A percentile compares a stretch with the other conserved stretches of the same genome.
Conservation (phyloP, 108 stramenopile genomes). For the Conticribra weissflogii region DNA sequence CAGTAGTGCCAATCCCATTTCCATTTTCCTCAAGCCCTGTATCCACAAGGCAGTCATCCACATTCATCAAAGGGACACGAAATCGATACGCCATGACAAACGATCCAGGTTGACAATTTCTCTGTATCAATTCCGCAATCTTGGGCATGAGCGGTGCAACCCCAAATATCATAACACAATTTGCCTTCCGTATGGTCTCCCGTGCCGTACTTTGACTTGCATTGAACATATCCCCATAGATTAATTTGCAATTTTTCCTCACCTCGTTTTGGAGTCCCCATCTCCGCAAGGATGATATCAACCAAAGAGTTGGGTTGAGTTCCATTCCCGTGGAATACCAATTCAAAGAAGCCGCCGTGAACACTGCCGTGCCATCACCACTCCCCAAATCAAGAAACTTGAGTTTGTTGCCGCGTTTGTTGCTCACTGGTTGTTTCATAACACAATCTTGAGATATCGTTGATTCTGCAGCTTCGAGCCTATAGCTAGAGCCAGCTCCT, state of each 20-base stretch:
- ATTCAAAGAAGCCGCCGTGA: slow-evolving; percentile 56
- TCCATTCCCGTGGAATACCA: slow-evolving; percentile 69
- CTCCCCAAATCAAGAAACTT: slow-evolving; percentile 73
- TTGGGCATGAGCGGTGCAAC: slow-evolving; percentile 68
- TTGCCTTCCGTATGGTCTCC: slow-evolving; percentile 31
- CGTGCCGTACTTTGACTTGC: slow-evolving; percentile 15
- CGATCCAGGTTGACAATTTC: slow-evolving; percentile 58
- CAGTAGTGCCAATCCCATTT: slow-evolving; percentile 1
- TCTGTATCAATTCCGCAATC: slow-evolving; percentile 60
- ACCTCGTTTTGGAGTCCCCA: slow-evolving; percentile 31
- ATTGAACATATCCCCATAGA: slow-evolving; percentile 59
- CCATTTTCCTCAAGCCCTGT: slow-evolving; percentile 6
- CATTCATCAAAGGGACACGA: slow-evolving; percentile 54
- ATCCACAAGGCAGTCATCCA: not conserved
- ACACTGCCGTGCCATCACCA: slow-evolving; percentile 76
- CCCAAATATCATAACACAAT: slow-evolving; percentile 83
- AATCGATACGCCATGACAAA: slow-evolving; percentile 82
- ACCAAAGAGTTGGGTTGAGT: slow-evolving; percentile 75
- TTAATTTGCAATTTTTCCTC: slow-evolving; percentile 38
- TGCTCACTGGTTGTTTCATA: slow-evolving; percentile 5
- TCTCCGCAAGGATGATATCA: slow-evolving; percentile 62
- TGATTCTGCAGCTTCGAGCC: too few relatives aligned
- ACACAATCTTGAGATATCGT: too few relatives aligned
- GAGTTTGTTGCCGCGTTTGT: slow-evolving; percentile 18
- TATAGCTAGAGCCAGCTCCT: too few relatives aligned